Evolutionary conservation across 768 basidiomycete genomes (phyloP).

Genomic region (Boletellus ananiceps): DNA sequence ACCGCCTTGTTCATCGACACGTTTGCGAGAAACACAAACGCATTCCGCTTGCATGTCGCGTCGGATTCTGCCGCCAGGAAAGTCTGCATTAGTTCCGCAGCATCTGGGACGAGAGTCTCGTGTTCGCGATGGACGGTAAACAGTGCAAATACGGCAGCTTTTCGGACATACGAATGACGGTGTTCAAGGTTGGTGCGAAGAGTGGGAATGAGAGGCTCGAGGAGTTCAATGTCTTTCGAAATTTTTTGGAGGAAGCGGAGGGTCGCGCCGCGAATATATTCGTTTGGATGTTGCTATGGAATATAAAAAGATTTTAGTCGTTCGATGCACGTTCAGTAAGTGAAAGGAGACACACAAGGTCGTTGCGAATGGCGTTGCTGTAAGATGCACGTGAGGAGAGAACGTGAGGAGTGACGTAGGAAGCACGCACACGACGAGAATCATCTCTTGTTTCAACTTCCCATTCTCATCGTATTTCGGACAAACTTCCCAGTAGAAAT

Average conservation of each 20-base stretch:
- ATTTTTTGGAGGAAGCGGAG: constrained; percentile 96
- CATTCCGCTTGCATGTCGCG: constrained; percentile 94
- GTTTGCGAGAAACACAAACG: constrained; percentile 89
- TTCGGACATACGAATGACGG: constrained; percentile 95
- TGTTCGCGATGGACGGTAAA: constrained; percentile 93
- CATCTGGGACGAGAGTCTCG: constrained; percentile 93
- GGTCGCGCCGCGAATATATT: constrained; percentile 98
- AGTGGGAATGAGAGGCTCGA: constrained; percentile 93
- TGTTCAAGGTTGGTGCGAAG: constrained; percentile 94
- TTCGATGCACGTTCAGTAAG: not conserved
- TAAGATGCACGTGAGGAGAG: constrained; percentile 8
- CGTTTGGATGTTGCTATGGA: constrained; percentile 93
- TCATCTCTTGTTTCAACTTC: constrained; percentile 99
- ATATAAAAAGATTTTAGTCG: not conserved
- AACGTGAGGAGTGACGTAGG: constrained; percentile 2
- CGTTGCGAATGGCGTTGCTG: constrained; percentile 96
- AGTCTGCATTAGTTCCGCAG: constrained; percentile 91
- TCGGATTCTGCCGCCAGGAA: constrained; percentile 96
- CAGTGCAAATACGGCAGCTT: constrained; percentile 96
- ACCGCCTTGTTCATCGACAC: constrained; percentile 88
- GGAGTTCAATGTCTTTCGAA: constrained; percentile 83
- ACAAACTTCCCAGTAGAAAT: constrained; percentile 97
- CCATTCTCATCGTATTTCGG: constrained; percentile 96
- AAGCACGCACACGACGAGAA: constrained; percentile 84
- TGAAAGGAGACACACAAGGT: constrained; percentile 60